Percentiles rank a stretch among this genome's conserved stretches.
Conservation (phyloP, 441 rosid species). For the Mallotus japonicus region DNA sequence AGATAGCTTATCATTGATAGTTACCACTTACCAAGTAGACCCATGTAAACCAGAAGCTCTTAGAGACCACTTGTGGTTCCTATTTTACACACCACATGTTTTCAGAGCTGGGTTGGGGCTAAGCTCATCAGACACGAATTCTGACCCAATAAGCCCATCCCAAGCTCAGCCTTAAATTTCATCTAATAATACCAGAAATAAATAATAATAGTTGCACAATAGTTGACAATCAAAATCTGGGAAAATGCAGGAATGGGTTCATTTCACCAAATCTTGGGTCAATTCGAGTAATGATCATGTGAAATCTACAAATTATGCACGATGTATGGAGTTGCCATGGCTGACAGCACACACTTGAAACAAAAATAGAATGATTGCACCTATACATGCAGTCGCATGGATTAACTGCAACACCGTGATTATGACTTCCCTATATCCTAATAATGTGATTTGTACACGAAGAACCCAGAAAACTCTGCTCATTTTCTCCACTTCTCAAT, state of each 20-base stretch:
- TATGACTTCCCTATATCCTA: slow-evolving; percentile 1
- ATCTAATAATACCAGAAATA: no score
- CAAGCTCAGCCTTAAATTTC: no score
- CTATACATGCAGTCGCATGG: background rate
- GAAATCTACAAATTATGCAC: background rate
- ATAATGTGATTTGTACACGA: slow-evolving; percentile 8
- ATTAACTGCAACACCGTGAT: background rate
- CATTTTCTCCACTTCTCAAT: slow-evolving; percentile 82
- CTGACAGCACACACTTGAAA: background rate
- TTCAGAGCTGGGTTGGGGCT: no score
- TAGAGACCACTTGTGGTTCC: no score
- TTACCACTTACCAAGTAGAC: no score
- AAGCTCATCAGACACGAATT: no score
- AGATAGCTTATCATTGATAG: no score
- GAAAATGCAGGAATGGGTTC: background rate
- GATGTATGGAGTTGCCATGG: no score
- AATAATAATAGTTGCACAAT: no score
- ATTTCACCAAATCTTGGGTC: background rate
- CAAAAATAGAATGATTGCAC: background rate
- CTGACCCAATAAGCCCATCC: no score
- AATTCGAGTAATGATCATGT: background rate
- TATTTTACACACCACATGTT: no score
- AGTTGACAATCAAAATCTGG: background rate
- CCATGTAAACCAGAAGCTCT: no score
- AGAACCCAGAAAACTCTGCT: slow-evolving; percentile 11